Evolutionary conservation across 805 yeast species (phyloP), one percentile per base, ranked within the genome.

Genomic region (Kuraishia ogatae): DNA sequence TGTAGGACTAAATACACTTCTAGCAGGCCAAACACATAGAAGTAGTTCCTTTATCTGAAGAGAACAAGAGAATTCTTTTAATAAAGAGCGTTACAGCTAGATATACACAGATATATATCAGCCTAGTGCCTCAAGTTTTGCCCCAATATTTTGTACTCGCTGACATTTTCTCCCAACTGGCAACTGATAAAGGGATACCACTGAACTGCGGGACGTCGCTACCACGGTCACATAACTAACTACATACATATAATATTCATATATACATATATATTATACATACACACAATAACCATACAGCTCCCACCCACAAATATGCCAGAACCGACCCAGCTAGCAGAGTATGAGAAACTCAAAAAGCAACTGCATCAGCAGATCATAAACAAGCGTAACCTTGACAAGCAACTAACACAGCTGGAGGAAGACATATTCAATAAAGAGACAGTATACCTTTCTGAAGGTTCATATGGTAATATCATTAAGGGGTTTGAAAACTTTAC

Each of bases 401-500:
- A 79, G 29, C 81, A 82, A 60, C 75, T 85, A 51, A 79, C 80
- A 22, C 70, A 68, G 50, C 66, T 90, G 5, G 97, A 92, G 64
- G 97, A 90, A 59, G 80, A 81, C 53, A 84, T 92, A 5, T 91
- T 83, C 70, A 85, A 83, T 51, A 82, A 82, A 60, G 98, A 92
- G 65, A 83, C 86, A 10, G 80, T 81, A 15, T 92, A 92, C 65
- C 80, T 92, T 51, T 81, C 85, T 28, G 82, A 89, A 56, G 68
- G 72, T 28, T 68, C 76, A 28, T 80, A 80, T 55, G 92, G 97
- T 0, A 92, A 89, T 67, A 85, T 93, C 26, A 87, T 90, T n/a
- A 86, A 87, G 59, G 98, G 98, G 1, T 92, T 91, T 63, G 97
- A 92, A 52, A 86, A 82, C 61, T 87, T 88, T 64, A 76, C 85